Percentiles rank a stretch among this genome's conserved stretches.
Evolutionary conservation across 768 basidiomycete genomes (phyloP).

Genomic region (Tephrocybe sp.): DNA sequence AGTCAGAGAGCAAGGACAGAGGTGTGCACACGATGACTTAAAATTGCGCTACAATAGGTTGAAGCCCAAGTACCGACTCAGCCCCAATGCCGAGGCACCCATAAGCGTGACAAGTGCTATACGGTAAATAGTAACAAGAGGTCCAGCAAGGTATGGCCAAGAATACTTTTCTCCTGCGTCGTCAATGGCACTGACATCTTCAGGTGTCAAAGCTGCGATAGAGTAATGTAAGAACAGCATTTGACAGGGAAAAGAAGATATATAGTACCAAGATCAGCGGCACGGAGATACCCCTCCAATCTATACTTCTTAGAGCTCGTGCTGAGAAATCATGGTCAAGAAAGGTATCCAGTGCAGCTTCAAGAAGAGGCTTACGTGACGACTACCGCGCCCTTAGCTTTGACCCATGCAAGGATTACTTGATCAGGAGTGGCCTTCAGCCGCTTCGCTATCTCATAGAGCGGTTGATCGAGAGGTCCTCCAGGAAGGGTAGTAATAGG

Average conservation of each 20-base stretch:
- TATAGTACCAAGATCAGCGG: constrained; percentile 58
- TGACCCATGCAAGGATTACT: constrained; percentile 70
- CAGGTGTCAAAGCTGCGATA: constrained; percentile 40
- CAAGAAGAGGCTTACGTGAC: constrained; percentile 46
- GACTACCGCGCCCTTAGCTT: constrained; percentile 61
- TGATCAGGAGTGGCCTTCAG: constrained; percentile 58
- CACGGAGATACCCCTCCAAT: constrained; percentile 63
- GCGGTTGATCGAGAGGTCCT: constrained; percentile 61
- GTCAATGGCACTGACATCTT: constrained; percentile 57
- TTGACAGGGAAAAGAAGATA: background rate
- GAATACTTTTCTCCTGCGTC: constrained; percentile 41
- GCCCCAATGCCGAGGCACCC: constrained; percentile 19
- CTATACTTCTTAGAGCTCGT: constrained; percentile 65
- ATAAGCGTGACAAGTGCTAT: constrained; percentile 19
- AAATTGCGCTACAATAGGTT: constrained; percentile 13
- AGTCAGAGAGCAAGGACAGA: too few species aligned
- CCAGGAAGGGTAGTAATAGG: constrained; percentile 59
- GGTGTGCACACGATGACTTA: too few species aligned
- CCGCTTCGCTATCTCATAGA: constrained; percentile 49
- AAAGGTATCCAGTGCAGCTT: background rate
- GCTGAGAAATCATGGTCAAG: constrained; percentile 25
- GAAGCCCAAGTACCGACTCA: constrained; percentile 21
- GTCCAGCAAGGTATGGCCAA: constrained; percentile 22
- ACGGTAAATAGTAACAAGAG: constrained; percentile 7
- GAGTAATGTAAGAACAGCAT: background rate